Evolutionary conservation across 164 flowering plant genomes (phyloP).

Genomic region (Platanus orientalis): DNA sequence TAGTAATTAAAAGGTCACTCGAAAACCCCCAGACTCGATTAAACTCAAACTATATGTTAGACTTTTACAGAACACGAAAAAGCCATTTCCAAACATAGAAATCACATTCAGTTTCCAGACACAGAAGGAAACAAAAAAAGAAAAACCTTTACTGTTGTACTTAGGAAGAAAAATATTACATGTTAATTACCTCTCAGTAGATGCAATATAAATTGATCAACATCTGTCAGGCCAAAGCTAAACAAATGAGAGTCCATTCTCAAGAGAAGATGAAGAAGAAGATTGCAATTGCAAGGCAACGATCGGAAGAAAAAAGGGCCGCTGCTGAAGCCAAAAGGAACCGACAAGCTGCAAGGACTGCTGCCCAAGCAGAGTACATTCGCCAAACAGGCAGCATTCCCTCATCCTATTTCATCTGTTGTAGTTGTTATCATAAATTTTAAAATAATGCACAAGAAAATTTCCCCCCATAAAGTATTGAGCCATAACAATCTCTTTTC

Average conservation of each 20-base stretch:
- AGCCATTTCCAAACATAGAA: no score
- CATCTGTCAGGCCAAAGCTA: constrained; percentile 55
- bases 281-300: constrained; percentile 62
- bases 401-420: constrained; percentile 42
- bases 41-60: no score
- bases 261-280: constrained; percentile 75
- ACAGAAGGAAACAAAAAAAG: no score
- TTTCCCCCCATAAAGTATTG: not conserved
- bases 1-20: no score
- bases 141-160: not conserved
- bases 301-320: constrained; percentile 63
- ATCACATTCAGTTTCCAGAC: no score
- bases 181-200: not conserved
- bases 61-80: no score
- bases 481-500: not conserved
- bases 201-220: not conserved
- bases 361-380: constrained; percentile 65
- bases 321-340: constrained; percentile 59
- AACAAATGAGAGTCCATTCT: constrained; percentile 64
- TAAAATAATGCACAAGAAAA: not conserved
- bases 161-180: not conserved
- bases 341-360: constrained; percentile 53
- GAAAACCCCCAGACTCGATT: no score
- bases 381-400: constrained; percentile 74
- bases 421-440: constrained; percentile 43